phyloP scores from a whole-genome alignment of 2,329 filamentous ascomycete species.

The Talaromyces sp. region DNA sequence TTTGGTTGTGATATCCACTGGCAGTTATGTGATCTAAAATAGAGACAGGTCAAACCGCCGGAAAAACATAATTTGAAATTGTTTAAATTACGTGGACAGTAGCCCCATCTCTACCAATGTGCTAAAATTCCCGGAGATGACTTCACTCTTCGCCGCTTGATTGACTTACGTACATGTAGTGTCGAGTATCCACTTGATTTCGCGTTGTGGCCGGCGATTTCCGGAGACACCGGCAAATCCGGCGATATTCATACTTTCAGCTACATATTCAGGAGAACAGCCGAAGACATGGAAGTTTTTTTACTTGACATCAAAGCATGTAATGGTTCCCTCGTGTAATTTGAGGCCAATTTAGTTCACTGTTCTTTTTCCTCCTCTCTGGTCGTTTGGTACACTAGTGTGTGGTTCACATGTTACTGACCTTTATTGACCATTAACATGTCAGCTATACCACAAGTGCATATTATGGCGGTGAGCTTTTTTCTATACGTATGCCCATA shows the following conservation, averaged over 20 bases:
- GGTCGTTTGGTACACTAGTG: background rate
- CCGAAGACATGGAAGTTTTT: background rate
- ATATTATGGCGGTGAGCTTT: background rate
- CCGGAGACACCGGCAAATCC: background rate
- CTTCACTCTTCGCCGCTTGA: background rate
- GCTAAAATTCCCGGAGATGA: background rate
- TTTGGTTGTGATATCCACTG: background rate
- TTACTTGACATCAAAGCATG: background rate
- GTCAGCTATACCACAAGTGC: background rate
- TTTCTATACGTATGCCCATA: too few relatives aligned
- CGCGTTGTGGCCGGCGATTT: background rate
- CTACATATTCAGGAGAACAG: too few relatives aligned
- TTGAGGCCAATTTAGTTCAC: background rate
- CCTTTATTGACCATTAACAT: background rate
- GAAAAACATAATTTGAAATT: background rate
- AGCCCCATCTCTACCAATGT: background rate
- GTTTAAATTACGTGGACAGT: background rate
- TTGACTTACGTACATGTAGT: background rate
- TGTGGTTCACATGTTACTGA: background rate
- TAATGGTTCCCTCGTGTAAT: background rate
- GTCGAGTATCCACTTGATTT: background rate
- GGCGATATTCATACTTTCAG: background rate
- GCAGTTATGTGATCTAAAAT: background rate
- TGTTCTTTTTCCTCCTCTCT: background rate
- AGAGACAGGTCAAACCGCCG: background rate